phyloP scores from a whole-genome alignment of 2,329 filamentous ascomycete genomes.

The Venturia asperata region DNA sequence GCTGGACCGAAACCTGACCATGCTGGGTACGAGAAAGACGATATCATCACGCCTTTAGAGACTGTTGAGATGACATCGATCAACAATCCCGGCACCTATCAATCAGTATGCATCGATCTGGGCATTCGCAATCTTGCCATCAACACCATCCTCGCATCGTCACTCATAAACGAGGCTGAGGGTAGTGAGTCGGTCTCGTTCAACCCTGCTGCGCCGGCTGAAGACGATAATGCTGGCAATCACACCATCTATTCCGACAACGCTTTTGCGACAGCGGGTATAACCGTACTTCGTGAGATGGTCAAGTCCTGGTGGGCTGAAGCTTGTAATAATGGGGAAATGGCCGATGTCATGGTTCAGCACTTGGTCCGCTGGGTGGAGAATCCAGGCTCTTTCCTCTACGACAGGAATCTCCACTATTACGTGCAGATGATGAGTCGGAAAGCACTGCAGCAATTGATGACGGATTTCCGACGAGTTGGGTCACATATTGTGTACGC shows the following conservation, averaged over 20 bases:
- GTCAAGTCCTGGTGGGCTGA: conserved; percentile 98
- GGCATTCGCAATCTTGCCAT: conserved; percentile 92
- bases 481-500: conserved; percentile 96
- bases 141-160: conserved; percentile 95
- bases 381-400: conserved; percentile 86
- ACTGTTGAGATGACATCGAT: conserved; percentile 85
- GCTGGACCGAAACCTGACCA: conserved; percentile 81
- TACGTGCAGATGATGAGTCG: conserved; percentile 98
- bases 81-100: conserved; percentile 89
- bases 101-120: conserved; percentile 92
- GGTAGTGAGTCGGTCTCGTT: conserved; percentile 81
- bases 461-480: conserved; percentile 92
- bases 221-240: conserved; percentile 56
- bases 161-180: conserved; percentile 92
- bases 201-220: conserved; percentile 62
- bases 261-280: conserved; percentile 85
- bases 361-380: conserved; percentile 97
- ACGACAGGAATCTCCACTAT: conserved; percentile 88
- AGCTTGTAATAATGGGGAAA: conserved; percentile 78
- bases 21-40: conserved; percentile 89
- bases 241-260: conserved; percentile 73
- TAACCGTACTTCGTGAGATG: conserved; percentile 91
- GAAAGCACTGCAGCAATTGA: conserved; percentile 93
- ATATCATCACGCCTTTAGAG: conserved; percentile 75
- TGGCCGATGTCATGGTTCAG: conserved; percentile 97